Percentiles rank a stretch among this genome's conserved stretches.
These are phyloP conservation scores for Ligustrum vulgare DNA, from an alignment of 257 asterid genomes.

Conservation along the genomic window DNA sequence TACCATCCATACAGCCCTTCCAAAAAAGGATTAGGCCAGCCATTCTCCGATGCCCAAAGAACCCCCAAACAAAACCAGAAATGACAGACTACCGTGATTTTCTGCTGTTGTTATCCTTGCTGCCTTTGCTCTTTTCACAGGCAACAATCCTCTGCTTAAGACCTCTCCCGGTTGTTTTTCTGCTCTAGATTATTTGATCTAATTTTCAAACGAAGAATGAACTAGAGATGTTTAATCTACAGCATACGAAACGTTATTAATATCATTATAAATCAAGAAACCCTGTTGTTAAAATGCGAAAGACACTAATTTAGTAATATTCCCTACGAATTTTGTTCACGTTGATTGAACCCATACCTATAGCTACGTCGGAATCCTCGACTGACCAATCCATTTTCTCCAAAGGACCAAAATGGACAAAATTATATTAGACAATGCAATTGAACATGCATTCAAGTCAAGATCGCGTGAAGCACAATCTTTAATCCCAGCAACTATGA, in stretches of 20 bases:
- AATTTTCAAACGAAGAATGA: not conserved
- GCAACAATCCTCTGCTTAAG: not conserved
- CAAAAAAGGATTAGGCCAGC: not conserved
- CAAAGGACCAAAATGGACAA: no score
- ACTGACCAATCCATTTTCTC: not conserved
- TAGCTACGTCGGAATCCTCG: no score
- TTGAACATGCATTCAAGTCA: not conserved
- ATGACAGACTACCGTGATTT: not conserved
- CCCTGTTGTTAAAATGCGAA: not conserved
- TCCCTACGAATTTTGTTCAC: not conserved
- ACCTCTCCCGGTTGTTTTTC: not conserved
- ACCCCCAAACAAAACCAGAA: not conserved
- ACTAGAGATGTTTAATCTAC: not conserved
- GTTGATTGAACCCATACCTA: no score
- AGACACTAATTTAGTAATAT: no score
- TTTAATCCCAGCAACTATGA: not conserved
- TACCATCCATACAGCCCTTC: not conserved
- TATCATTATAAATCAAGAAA: not conserved
- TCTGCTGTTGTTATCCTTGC: not conserved
- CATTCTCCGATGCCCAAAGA: not conserved
- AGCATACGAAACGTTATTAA: not conserved
- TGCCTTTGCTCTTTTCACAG: not conserved
- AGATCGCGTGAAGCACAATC: not conserved
- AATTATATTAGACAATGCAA: not conserved
- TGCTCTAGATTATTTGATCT: not conserved